Base-by-base conservation (phyloP, 768 basidiomycete species). In the Tylopilus cervinicoccineus region DNA sequence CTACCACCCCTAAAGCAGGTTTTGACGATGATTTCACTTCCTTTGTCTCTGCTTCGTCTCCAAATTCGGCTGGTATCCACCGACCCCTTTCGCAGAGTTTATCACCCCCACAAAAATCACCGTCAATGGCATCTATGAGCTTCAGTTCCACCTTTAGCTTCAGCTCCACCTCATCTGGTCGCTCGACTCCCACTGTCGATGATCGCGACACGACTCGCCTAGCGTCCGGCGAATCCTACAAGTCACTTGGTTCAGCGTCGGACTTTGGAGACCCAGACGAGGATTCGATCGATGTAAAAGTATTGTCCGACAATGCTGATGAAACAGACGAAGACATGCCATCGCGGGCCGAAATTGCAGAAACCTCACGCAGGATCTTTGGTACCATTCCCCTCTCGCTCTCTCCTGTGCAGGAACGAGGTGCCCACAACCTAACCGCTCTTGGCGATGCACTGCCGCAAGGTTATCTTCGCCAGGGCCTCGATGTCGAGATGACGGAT, bases 21-120 rank as follows among this genome's bases (percentile, higher is more conserved):
- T 80, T 92, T 55, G 89, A 91, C 45, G 89, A 92, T 58, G 86
- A 93, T 63, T 93, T 93, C 59, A 76, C 81, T 2, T 81, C 79
- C 24, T 88, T 88, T 53, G 76, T 88, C 16, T 82, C 84, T 27
- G 84, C 84, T n/a, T 49, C 59, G 22, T 78, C 71, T 38, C 48
- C 59, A 24, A 53, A 32, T 26, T 41, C 53, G 2, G 27, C 43
- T 12, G 38, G 17, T 22, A 13, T 42, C 22, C 33, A 49, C 17
- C 47, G 4, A 4, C 4, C 12, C 6, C 43, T 52, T 48, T 40
- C 37, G 26, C 38, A 37, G 29, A 38, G 14, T 26, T 28, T 28
- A 10, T 49, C 56, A 16, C 27, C 41, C 11, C 28, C 39, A 22
- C 51, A 32, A 11, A 38, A 22, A 17, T 22, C 40, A 6, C 31